Evolutionary conservation across 768 basidiomycete species (phyloP), one percentile per base, ranked within the genome.

Genomic region (Psilocybe tampanensis): DNA sequence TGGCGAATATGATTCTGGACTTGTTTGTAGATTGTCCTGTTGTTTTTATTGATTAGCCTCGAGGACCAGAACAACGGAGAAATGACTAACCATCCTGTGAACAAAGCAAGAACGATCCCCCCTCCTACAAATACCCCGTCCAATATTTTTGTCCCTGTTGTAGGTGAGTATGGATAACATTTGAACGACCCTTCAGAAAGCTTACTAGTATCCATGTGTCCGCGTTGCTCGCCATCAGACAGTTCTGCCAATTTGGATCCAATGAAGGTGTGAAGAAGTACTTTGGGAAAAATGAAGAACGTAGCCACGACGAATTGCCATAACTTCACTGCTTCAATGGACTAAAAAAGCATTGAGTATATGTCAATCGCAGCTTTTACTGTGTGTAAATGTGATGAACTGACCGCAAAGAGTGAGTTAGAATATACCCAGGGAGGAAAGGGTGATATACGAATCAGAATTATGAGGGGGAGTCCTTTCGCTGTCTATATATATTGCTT

Each of bases 351-450:
- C 9, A 29, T 5, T 12, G 43, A 13, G 44, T 32, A 41, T 51
- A 34, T 53, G 43, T 56, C 8, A 53, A 51, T 33, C 22, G 8
- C 47, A 33, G 47, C 33, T 5, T 22, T 15, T 33, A 22, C 13
- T 49, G 59, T 33, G 13, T 52, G 47, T 48, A 52, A 18, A n/a
- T n/a, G 15, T 43, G 18, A 12, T 23, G 18, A 26, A 76, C 86
- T 73, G 62, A 89, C 89, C 21, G 90, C 86, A 64, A 92, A 92
- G 18, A 94, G 75, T 0, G 86, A 76, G 57, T 92, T 94, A n/a
- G 87, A 85, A 65, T 93, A 95, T 0, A 89, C 88, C 89, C 91
- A 94, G 2, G 93, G 91, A 44, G 91, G 92, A 68, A 95, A 84
- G 3, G 93, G 86, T 3, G 90, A 92, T 19, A 91, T 69, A 13